These are phyloP conservation scores for Dioscorea cayenensis DNA, from an alignment of 116 monocot species.

Conservation along the genomic window DNA sequence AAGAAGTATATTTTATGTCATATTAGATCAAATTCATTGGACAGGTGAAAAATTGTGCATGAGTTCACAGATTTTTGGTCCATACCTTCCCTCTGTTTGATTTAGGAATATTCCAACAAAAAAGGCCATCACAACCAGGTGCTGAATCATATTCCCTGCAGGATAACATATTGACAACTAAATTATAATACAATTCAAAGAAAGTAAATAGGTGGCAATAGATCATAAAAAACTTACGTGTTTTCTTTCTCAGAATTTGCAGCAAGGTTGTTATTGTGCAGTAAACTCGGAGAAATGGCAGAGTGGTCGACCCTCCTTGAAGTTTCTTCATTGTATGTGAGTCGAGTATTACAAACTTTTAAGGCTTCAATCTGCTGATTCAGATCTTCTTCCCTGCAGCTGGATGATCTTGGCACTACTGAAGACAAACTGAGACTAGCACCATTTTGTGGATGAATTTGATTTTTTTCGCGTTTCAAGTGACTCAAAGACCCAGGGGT, in stretches of 20 bases:
- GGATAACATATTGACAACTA: neutral
- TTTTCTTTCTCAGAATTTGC: slow-evolving; percentile 40
- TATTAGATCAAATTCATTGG: neutral
- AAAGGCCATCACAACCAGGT: slow-evolving; percentile 24
- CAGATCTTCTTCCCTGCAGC: slow-evolving; percentile 45
- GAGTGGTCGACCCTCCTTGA: slow-evolving; percentile 12
- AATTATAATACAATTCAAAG: neutral
- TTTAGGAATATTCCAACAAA: slow-evolving; percentile 28
- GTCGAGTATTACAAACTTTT: slow-evolving; percentile 17
- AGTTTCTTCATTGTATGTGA: slow-evolving; percentile 4
- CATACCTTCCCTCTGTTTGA: slow-evolving; percentile 8
- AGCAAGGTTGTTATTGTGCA: slow-evolving; percentile 46
- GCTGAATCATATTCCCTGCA: slow-evolving; percentile 31
- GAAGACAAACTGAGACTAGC: slow-evolving; percentile 8
- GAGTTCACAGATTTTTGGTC: neutral
- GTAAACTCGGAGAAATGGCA: slow-evolving; percentile 56
- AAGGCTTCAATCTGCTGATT: slow-evolving; percentile 39
- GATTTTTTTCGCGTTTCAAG: slow-evolving; percentile 39
- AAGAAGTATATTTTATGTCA: neutral
- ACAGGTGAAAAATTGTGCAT: neutral
- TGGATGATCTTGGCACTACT: slow-evolving; percentile 15
- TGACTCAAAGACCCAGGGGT: slow-evolving; percentile 6
- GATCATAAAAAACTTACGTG: slow-evolving; percentile 33
- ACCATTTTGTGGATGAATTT: slow-evolving; percentile 52
- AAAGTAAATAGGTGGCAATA: neutral